Conservation (phyloP, 768 basidiomycete genomes). For the Lactarius indigo region DNA sequence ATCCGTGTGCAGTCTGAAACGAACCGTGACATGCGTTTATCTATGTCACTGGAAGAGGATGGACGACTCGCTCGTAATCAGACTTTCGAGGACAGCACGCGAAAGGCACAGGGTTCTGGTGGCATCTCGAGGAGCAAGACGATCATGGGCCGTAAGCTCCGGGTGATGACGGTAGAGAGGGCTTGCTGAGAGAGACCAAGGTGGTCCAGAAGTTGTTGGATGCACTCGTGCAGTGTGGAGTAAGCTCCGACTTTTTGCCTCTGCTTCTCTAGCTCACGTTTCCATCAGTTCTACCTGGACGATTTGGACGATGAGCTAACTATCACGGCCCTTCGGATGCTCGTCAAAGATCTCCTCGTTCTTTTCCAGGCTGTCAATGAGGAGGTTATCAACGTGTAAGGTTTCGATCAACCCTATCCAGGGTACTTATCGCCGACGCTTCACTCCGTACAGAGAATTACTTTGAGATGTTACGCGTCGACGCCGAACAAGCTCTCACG, state of each 20-base stretch:
- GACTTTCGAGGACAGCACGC: no score
- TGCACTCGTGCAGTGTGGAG: constrained; percentile 80
- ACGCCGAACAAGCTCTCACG: constrained; percentile 76
- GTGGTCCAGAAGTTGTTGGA: constrained; percentile 90
- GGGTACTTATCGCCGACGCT: constrained; percentile 23
- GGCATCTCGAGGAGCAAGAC: no score
- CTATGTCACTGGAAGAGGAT: no score
- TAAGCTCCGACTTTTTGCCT: constrained; percentile 40
- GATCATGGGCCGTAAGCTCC: no score
- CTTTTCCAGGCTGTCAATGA: constrained; percentile 96
- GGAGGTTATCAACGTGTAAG: constrained; percentile 74
- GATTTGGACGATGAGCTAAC: constrained; percentile 91
- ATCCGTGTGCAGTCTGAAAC: constrained; percentile 91
- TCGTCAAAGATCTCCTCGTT: no score
- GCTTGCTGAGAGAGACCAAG: constrained; percentile 86
- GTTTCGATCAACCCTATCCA: constrained; percentile 34
- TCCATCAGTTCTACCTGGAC: constrained; percentile 82
- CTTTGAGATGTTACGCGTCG: constrained; percentile 94
- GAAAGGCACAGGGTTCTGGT: no score
- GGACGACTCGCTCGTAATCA: no score
- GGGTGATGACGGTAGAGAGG: constrained; percentile 92
- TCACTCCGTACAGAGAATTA: constrained; percentile 66
- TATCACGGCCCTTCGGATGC: constrained; percentile 76
- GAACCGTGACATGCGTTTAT: no score
- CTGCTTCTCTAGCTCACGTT: constrained; percentile 3